Base-by-base conservation (phyloP, 2,329 filamentous ascomycete genomes). In the Tolypocladium ophioglossoides region DNA sequence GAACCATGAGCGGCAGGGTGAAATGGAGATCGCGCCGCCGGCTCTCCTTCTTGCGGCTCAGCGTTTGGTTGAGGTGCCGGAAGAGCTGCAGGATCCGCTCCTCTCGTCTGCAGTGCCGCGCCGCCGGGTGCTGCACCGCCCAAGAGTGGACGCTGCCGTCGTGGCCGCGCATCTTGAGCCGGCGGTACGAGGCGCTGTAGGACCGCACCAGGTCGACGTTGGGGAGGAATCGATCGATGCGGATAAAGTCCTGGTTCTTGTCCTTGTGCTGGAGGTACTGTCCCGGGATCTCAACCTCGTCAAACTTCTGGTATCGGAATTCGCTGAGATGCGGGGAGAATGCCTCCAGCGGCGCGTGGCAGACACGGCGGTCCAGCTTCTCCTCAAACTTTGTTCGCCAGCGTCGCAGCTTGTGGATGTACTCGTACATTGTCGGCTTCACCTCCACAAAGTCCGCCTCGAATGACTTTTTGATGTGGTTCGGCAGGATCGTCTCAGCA, bases 321-420 rank as follows among this genome's bases (percentile, higher is more conserved):
- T 97, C 94, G 72, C 90, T 96, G 46, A 99, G 81, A 65, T 95
- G 89, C 50, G 90, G 88, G 48, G 91, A 96, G 68, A 89, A 95
- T 32, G 79, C 79, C 69, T 99, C 94, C 11, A 99, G 78, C 51
- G 87, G 86, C 52, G 86, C 82, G 44, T 79, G 83, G 30, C 84
- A 80, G 40, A 84, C 78, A 51, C 94, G 83, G 22, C 91, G 86
- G 68, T 99, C 94, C 50, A 99, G 83, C 70, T 95, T 95, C 74
- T 97, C 91, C 68, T 97, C 94, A 62, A 99, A 96, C 68, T 96
- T 94, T 72, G 96, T 94, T 52, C 95, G 84, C 94, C 94, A 99
- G 62, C 85, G 87, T 48, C 94, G 87, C 52, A 99, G 77, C 70
- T 96, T 97, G 70, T 96, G 90, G 58, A 99, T 97, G 74, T 99